phyloP scores from a whole-genome alignment of 1,284 basidiomycete genomes.

The Inonotus hispidus region DNA sequence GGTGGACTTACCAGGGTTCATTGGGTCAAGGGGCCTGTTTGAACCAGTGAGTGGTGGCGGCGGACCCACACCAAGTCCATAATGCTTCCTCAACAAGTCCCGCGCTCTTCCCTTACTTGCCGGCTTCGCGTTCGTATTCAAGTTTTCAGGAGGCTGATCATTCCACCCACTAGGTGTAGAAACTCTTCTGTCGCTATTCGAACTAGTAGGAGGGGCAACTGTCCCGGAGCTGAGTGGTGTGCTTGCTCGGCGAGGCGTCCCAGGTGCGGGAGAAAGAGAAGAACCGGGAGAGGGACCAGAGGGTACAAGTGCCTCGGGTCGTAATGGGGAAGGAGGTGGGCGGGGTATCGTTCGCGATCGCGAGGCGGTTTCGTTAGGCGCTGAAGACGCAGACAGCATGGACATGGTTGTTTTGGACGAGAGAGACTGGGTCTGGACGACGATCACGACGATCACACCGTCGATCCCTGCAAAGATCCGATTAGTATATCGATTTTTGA shows the following conservation, averaged over 20 bases:
- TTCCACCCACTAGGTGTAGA: neutral
- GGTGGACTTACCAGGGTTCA: slow-evolving; percentile 60
- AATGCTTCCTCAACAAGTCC: slow-evolving; percentile 76
- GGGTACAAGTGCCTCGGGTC: neutral
- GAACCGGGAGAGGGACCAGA: slow-evolving; percentile 3
- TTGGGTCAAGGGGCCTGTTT: slow-evolving; percentile 58
- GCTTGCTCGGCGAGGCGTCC: slow-evolving; percentile 7
- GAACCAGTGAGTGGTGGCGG: slow-evolving; percentile 46
- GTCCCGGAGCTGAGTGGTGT: neutral
- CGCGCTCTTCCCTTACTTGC: slow-evolving; percentile 57
- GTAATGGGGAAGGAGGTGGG: slow-evolving; percentile 10
- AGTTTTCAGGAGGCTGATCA: slow-evolving; percentile 13
- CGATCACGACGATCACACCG: no score
- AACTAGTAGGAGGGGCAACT: neutral
- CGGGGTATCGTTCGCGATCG: slow-evolving; percentile 10
- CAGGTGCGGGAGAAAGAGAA: slow-evolving; percentile 4
- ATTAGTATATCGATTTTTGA: no score
- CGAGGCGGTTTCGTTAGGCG: slow-evolving; percentile 11
- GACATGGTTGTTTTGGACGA: slow-evolving; percentile 5
- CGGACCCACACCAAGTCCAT: slow-evolving; percentile 69
- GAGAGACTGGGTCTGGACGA: no score
- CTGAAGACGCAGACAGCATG: slow-evolving; percentile 5
- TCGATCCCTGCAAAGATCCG: no score
- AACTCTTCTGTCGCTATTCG: neutral
- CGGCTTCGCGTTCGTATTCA: slow-evolving; percentile 13